phyloP scores from a whole-genome alignment of 345 rosid genomes.

The Citrus sinensis region DVS_A1.0 CM039164.1:29115001-29115500 shows the following conservation, averaged over 20 bases:
- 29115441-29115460: not conserved
- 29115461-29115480: not conserved
- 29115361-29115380: not conserved
- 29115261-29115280: not conserved
- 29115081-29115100: not conserved
- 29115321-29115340: not conserved
- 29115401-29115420: not conserved
- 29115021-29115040: conserved; percentile 52
- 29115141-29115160: conserved; percentile 56
- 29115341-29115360: not conserved
- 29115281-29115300: not conserved
- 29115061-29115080: not conserved
- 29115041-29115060: conserved; percentile 4
- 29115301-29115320: not conserved
- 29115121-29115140: conserved; percentile 42
- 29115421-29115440: not conserved
- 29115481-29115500: not conserved
- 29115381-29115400: not conserved
- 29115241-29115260: not conserved
- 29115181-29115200: conserved; percentile 95
- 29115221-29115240: conserved; percentile 38
- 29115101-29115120: not conserved
- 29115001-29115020: conserved; percentile 87
- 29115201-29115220: conserved; percentile 84
- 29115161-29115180: conserved; percentile 91